Evolutionary conservation across 495 filamentous ascomycete species (phyloP).

Genomic region (Aspergillus leporis): DNA sequence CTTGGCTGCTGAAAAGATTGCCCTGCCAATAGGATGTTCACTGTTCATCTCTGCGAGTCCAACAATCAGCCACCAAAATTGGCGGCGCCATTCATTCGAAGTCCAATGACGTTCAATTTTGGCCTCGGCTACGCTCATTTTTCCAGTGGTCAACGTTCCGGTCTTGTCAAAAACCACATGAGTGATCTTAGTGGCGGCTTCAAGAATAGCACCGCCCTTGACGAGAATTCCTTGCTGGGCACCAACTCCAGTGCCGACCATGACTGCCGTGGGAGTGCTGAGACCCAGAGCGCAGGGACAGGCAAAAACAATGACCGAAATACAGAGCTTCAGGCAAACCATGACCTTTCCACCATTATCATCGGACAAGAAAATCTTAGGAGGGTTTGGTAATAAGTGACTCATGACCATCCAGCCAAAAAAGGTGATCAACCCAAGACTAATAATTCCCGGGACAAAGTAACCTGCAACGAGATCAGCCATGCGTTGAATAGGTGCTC

Average conservation of each 20-base stretch:
- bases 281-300: constrained; percentile 95
- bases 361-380: constrained; percentile 82
- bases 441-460: constrained; percentile 88
- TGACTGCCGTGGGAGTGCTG: constrained; percentile 93
- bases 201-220: constrained; percentile 91
- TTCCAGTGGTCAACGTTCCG: constrained; percentile 89
- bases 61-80: constrained; percentile 91
- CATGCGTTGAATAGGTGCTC: constrained; percentile 92
- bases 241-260: constrained; percentile 96
- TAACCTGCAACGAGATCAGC: constrained; percentile 91
- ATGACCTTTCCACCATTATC: constrained; percentile 85
- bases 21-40: constrained; percentile 92
- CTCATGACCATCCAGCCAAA: constrained; percentile 93
- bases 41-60: constrained; percentile 91
- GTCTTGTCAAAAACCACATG: constrained; percentile 99
- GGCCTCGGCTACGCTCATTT: constrained; percentile 82
- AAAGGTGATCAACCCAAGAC: constrained; percentile 84
- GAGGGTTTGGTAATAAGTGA: constrained; percentile 77
- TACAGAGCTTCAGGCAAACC: constrained; percentile 97
- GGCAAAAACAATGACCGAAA: constrained; percentile 97
- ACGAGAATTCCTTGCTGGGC: constrained; percentile 97
- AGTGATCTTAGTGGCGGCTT: constrained; percentile 87
- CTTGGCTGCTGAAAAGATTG: constrained; percentile 73
- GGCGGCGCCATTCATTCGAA: constrained; percentile 62
- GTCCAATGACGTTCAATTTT: constrained; percentile 69